Percentiles rank a stretch among this genome's conserved stretches.
Evolutionary conservation across 148 eudicot genomes (phyloP).

Genomic region (Silene uniflora): DNA sequence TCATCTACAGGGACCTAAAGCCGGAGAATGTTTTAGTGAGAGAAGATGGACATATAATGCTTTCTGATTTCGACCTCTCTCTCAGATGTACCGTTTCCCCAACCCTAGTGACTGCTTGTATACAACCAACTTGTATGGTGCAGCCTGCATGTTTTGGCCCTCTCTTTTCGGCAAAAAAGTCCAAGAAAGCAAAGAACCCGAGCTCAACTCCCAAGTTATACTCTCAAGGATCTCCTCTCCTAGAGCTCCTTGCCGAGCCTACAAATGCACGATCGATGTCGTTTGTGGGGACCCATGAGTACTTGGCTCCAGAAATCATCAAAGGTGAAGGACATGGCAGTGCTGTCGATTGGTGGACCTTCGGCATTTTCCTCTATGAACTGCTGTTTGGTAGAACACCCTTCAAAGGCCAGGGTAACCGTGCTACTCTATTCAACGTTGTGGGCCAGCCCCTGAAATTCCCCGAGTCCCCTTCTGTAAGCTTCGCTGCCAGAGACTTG

Average conservation of each 20-base stretch:
- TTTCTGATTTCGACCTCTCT: slow-evolving; percentile 95
- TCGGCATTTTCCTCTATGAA: slow-evolving; percentile 85
- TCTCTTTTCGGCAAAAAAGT: slow-evolving; percentile 43
- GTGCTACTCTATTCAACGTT: slow-evolving; percentile 84
- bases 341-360: slow-evolving; percentile 99
- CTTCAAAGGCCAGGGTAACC: slow-evolving; percentile 69
- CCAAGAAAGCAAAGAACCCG: slow-evolving; percentile 53
- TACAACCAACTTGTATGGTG: slow-evolving; percentile 72
- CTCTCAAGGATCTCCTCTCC: slow-evolving; percentile 56
- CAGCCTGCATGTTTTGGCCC: slow-evolving; percentile 84
- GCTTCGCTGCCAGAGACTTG: slow-evolving; percentile 91
- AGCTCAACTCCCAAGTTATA: slow-evolving; percentile 38
- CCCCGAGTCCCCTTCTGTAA: slow-evolving; percentile 68
- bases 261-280: slow-evolving; percentile 93
- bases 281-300: slow-evolving; percentile 94
- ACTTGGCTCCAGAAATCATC: slow-evolving; percentile 83
- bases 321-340: slow-evolving; percentile 96
- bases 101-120: slow-evolving; percentile 55
- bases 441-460: slow-evolving; percentile 85
- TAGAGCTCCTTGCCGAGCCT: slow-evolving; percentile 88
- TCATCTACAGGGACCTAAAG: slow-evolving; percentile 86
- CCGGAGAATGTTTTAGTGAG: slow-evolving; percentile 91
- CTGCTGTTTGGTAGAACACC: slow-evolving; percentile 81
- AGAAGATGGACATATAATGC: slow-evolving; percentile 96
- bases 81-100: slow-evolving; percentile 78